phyloP scores from a whole-genome alignment of 352 stramenopile species.

The Nothophytophthora sp. region DNA sequence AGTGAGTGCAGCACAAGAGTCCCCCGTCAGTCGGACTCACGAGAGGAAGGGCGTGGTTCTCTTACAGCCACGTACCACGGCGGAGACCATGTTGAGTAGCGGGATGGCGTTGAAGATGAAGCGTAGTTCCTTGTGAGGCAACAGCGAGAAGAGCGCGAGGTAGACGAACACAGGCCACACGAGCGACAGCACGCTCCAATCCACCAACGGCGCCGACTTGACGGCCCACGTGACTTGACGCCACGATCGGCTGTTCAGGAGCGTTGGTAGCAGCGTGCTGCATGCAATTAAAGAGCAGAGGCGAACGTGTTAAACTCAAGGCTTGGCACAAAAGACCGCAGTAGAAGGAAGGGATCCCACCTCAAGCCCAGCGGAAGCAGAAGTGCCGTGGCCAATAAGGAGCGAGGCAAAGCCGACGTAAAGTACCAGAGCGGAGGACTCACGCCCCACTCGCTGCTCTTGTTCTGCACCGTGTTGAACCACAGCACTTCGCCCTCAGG shows the following conservation, averaged over 20 bases:
- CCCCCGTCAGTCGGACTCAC: no score
- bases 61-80: constrained; percentile 81
- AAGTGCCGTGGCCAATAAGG: constrained; percentile 76
- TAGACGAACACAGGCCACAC: constrained; percentile 85
- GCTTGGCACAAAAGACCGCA: background rate
- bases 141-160: constrained; percentile 93
- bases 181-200: constrained; percentile 53
- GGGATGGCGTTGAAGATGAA: constrained; percentile 98
- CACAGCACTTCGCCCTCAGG: constrained; percentile 98
- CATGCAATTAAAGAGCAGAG: background rate
- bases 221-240: constrained; percentile 38
- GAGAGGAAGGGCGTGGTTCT: no score
- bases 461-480: constrained; percentile 97
- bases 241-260: constrained; percentile 44
- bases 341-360: no score
- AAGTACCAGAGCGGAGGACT: constrained; percentile 97
- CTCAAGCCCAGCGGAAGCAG: constrained; percentile 85
- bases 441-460: constrained; percentile 97
- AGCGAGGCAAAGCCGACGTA: constrained; percentile 92
- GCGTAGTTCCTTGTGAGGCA: constrained; percentile 98
- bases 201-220: constrained; percentile 41
- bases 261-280: constrained; percentile 46
- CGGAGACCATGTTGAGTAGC: constrained; percentile 94
- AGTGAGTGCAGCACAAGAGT: background rate
- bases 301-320: background rate